These are phyloP conservation scores for Phialophora tarda DNA, from an alignment of 2,329 filamentous ascomycete species.

Conservation along the genomic window DNA sequence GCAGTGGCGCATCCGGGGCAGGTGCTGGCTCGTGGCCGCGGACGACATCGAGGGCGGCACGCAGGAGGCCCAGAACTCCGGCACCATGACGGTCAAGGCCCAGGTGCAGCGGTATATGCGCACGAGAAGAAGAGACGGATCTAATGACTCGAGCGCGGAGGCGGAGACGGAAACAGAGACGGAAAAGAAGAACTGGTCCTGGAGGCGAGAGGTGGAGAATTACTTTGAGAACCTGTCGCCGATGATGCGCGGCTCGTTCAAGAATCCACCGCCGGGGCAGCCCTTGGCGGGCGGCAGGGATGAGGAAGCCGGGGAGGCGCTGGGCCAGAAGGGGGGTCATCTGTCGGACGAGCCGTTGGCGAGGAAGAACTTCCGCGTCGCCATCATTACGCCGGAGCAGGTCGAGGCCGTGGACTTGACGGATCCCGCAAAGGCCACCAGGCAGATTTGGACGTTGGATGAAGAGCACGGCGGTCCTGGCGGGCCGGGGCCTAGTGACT, in stretches of 20 bases:
- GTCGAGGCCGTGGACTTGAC: constrained; percentile 77
- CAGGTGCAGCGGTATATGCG: constrained; percentile 67
- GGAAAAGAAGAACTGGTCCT: constrained; percentile 67
- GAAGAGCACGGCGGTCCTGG: constrained; percentile 51
- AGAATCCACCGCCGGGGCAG: constrained; percentile 71
- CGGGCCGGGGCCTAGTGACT: constrained; percentile 39
- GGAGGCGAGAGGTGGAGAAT: constrained; percentile 77
- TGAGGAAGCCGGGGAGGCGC: constrained; percentile 50
- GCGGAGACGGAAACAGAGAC: background rate
- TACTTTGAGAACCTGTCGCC: constrained; percentile 91
- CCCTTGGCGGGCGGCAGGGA: constrained; percentile 59
- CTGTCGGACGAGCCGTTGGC: constrained; percentile 71
- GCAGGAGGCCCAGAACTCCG: constrained; percentile 58
- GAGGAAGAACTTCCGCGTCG: constrained; percentile 78
- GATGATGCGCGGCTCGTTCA: constrained; percentile 75
- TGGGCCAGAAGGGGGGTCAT: constrained; percentile 71
- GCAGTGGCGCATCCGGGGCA: constrained; percentile 85
- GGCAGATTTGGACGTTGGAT: constrained; percentile 71
- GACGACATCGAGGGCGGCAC: constrained; percentile 60
- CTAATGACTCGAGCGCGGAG: constrained; percentile 21
- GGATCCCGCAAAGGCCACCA: constrained; percentile 65
- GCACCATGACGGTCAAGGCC: constrained; percentile 63
- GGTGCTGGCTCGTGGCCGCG: constrained; percentile 76
- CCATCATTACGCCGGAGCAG: constrained; percentile 80
- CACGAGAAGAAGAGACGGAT: constrained; percentile 20